Conservation (phyloP, 306 rosid genomes). For the Rosa rugosa region DNA sequence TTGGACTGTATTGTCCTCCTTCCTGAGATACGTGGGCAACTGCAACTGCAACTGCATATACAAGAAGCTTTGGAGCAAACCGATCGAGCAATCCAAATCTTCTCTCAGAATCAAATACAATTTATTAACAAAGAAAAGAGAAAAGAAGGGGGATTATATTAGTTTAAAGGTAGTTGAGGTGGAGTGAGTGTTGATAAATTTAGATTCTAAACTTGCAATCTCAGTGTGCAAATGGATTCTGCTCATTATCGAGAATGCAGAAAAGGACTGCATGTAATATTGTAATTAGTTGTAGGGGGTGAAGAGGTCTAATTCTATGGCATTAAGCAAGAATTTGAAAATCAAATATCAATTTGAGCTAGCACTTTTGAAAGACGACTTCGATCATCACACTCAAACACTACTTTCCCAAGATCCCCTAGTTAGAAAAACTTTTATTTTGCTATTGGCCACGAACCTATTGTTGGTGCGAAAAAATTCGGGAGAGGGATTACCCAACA, state of each 20-base stretch:
- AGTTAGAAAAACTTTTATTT: no score
- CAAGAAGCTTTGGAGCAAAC: neutral
- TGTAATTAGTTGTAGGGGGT: neutral
- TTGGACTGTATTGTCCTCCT: slow-evolving; percentile 4
- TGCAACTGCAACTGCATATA: neutral
- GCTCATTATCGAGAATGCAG: neutral
- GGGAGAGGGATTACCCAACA: no score
- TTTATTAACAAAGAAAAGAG: neutral
- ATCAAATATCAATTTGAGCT: neutral
- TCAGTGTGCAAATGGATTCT: neutral
- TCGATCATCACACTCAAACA: neutral
- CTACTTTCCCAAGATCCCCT: neutral
- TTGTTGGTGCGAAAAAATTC: no score
- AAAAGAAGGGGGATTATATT: neutral
- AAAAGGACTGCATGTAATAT: neutral
- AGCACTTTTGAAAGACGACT: neutral
- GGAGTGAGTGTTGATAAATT: neutral
- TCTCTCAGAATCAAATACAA: neutral
- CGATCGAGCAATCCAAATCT: neutral
- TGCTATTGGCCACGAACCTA: no score
- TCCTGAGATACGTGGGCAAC: neutral
- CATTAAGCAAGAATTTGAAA: no score
- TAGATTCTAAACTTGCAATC: neutral
- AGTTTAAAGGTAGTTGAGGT: neutral
- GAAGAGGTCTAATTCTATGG: no score